phyloP scores from a whole-genome alignment of 2,329 filamentous ascomycete species.

The Penicillium expansum region DNA sequence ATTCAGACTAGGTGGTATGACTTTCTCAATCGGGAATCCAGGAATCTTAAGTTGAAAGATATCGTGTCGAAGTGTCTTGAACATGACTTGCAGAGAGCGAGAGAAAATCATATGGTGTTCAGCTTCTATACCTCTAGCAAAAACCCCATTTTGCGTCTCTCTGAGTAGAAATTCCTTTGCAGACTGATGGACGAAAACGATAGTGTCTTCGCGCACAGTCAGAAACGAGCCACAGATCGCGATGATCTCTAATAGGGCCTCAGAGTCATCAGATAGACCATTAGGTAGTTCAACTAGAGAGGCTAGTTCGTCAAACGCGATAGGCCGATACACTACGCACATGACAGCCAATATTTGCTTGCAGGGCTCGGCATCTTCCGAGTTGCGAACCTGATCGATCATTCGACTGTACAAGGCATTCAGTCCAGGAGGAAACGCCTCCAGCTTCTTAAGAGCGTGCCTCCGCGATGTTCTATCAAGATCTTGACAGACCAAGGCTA shows the following conservation, averaged over 20 bases:
- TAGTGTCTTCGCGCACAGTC: constrained; percentile 10
- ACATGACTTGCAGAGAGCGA: constrained; percentile 36
- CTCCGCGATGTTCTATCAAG: constrained; percentile 13
- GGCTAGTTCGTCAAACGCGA: background rate
- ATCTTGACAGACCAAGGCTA: constrained; percentile 35
- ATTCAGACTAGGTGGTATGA: constrained; percentile 19
- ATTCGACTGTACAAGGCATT: constrained; percentile 21
- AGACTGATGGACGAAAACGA: constrained; percentile 29
- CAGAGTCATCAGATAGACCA: background rate
- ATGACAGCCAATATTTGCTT: constrained; percentile 1
- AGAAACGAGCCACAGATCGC: constrained; percentile 26
- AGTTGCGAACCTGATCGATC: constrained; percentile 25
- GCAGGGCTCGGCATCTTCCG: background rate
- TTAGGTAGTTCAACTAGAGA: background rate
- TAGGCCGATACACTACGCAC: background rate
- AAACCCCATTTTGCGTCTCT: constrained; percentile 18
- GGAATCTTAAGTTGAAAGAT: no score
- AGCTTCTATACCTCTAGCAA: constrained; percentile 23
- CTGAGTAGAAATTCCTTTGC: constrained; percentile 22
- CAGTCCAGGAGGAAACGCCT: constrained; percentile 5
- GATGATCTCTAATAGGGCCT: constrained; percentile 13
- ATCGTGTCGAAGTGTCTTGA: constrained; percentile 32
- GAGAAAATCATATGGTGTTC: constrained; percentile 33
- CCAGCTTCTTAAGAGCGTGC: background rate
- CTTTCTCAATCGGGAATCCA: no score